Percentiles rank a stretch among this genome's conserved stretches.
These are phyloP conservation scores for Flaveria robusta DNA, from an alignment of 129 eudicot genomes.

Conservation along the genomic window DNA sequence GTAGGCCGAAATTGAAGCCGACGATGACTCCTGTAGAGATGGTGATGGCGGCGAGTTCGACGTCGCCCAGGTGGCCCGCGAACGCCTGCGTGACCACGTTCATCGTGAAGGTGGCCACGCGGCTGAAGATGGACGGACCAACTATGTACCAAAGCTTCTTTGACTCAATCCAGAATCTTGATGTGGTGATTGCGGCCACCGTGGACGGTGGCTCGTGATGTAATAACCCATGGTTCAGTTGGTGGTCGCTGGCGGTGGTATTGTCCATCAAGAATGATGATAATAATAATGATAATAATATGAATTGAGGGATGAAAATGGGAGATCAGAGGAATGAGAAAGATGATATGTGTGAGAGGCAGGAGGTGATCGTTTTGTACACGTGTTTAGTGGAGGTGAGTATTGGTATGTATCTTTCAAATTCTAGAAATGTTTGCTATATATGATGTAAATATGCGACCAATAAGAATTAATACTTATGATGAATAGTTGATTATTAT, in stretches of 20 bases:
- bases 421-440: background rate
- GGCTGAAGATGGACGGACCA: conserved; percentile 51
- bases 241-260: background rate
- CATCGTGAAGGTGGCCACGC: conserved; percentile 48
- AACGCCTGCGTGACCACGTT: conserved; percentile 57
- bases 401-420: background rate
- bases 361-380: background rate
- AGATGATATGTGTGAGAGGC: background rate
- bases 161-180: conserved; percentile 51
- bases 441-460: background rate
- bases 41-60: conserved; percentile 51
- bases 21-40: conserved; percentile 54
- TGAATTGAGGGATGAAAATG: background rate
- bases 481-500: too few relatives aligned
- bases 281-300: too few relatives aligned
- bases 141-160: conserved; percentile 60
- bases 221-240: conserved; percentile 27
- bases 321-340: background rate
- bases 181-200: background rate
- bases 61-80: conserved; percentile 58
- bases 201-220: background rate
- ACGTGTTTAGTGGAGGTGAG: background rate
- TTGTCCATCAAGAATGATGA: background rate
- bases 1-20: conserved; percentile 56
- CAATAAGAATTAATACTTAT: background rate